Base-by-base conservation (phyloP, 306 rosid genomes). In the Corylus avellana region DNA sequence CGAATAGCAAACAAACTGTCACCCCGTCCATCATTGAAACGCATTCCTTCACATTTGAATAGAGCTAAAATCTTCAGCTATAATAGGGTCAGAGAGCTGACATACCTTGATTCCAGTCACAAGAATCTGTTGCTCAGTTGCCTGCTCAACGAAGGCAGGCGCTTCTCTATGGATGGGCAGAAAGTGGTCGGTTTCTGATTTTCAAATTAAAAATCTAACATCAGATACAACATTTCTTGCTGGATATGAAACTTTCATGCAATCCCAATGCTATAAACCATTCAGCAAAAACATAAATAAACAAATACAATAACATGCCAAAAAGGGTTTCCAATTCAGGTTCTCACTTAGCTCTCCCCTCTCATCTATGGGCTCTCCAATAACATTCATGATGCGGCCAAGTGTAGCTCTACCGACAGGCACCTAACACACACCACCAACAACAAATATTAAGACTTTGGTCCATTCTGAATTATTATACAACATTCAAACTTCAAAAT, bases 351-450 rank as follows among this genome's bases (percentile, higher is more conserved):
- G 8, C 1, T 91, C 96, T 37, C 98, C 98, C 86, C 73, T 95
- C 62, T 90, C 87, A 5, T 95, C 98, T 35, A 95, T 95, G 35
- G 98, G 92, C 87, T 95, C 98, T 78, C 98, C 98, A 62, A 95
- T 91, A 68, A 95, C 98, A 74, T 95, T 95, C 5, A 95, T 91
- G 84, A 95, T 95, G 8, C 98, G 95, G 11, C 98, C 98, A 86
- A 95, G 98, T 16, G 98, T 95, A 67, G 91, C 91, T 88, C 98
- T 95, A 51, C 98, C 98, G 5, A 95, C 98, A 79, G 98, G 98
- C 70, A 95, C 97, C 98, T 92, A 76, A 96, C 82, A 95, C 98
- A 57, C 11, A 6, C 12, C 32, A 57, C 29, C 32, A 57, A 57
- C 4, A 20, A 57, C 25, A 57, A 57, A 57, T 51, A 0, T 51